Percentiles rank a stretch among this genome's conserved stretches.
These are phyloP conservation scores for Aaosphaeria arxii DNA, from an alignment of 2,329 filamentous ascomycete species.

Conservation along the genomic window DNA sequence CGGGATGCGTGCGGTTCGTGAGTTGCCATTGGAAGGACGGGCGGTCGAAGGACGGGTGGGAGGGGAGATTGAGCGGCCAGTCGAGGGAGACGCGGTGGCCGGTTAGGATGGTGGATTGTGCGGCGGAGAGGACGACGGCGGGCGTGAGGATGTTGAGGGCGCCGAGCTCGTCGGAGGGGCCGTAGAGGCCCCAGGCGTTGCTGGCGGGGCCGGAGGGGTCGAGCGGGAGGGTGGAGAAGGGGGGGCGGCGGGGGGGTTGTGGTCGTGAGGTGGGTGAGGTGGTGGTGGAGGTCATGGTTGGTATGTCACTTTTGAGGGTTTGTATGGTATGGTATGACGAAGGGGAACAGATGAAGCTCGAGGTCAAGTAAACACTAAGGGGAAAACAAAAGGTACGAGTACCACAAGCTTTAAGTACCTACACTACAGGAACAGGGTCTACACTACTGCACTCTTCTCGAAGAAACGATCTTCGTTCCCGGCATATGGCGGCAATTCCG, in stretches of 20 bases:
- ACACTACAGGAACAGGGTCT: too few species aligned
- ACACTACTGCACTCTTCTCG: too few species aligned
- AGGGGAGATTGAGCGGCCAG: slow-evolving; percentile 41
- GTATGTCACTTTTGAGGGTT: too few species aligned
- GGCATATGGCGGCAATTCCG: too few species aligned
- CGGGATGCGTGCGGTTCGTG: slow-evolving; percentile 21
- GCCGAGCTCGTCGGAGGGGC: slow-evolving; percentile 50
- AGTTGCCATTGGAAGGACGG: slow-evolving; percentile 28
- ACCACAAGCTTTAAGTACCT: too few species aligned
- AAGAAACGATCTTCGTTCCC: too few species aligned
- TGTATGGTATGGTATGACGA: too few species aligned
- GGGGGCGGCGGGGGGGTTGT: slow-evolving; percentile 20
- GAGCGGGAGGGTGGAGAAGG: slow-evolving; percentile 50
- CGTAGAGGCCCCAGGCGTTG: slow-evolving; percentile 58
- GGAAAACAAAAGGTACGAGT: too few species aligned
- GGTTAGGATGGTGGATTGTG: slow-evolving; percentile 43
- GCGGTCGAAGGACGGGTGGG: slow-evolving; percentile 36
- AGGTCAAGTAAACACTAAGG: too few species aligned
- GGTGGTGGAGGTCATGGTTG: too few species aligned
- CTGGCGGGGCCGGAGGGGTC: slow-evolving; percentile 49
- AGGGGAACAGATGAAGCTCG: too few species aligned
- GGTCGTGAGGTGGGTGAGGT: neutral
- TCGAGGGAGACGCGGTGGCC: slow-evolving; percentile 39
- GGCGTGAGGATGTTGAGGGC: slow-evolving; percentile 56
- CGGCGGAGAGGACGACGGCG: slow-evolving; percentile 40